Evolutionary conservation across 2,329 filamentous ascomycete genomes (phyloP), one percentile per base, ranked within the genome.

Genomic region (Aspergillus latus): DNA sequence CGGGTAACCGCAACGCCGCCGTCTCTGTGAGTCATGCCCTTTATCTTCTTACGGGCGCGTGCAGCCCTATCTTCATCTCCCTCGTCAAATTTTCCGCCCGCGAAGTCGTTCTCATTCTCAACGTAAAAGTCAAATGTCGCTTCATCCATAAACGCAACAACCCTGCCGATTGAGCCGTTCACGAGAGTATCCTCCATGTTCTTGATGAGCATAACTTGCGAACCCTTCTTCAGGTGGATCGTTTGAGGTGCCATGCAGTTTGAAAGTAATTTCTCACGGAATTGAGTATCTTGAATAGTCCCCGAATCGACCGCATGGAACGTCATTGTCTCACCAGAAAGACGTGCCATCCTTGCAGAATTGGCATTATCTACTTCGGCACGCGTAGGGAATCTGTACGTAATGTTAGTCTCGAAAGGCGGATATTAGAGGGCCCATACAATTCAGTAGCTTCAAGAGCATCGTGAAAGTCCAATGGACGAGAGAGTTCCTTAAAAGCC

Each of bases 191-290:
- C 91, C 68, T 99, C 94, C 76, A 97, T 88, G 66, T 99, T 99
- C 74, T 99, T 99, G 80, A 99, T 97, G n/a, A 99, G 80, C 94
- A 99, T 99, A 44, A 99, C 95, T 70, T 99, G 95, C 0, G 94
- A 90, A 8, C 92, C 90, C 60, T 94, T 88, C 73, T 97, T 97
- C 30, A 99, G 76, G 34, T 89, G 85, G 16, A 99, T 84, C 0
- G 75, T 69, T 64, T 88, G 88, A 0, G 94, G 92, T 0, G 94
- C 92, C 89, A 99, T 97, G 84, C 95, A 96, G 68, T 93, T 96
- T 5, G 83, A 74, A 5, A 99, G 79, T 0, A 97, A 74, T 68
- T 86, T 92, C 45, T 96, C 91, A 32, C 90, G 87, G 37, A 88
- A 74, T 0, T 79, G 75, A 15, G 81, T 80, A 62, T 96, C 90